Evolutionary conservation across 257 asterid species (phyloP).

Genomic region (Capsicum baccatum): DNA sequence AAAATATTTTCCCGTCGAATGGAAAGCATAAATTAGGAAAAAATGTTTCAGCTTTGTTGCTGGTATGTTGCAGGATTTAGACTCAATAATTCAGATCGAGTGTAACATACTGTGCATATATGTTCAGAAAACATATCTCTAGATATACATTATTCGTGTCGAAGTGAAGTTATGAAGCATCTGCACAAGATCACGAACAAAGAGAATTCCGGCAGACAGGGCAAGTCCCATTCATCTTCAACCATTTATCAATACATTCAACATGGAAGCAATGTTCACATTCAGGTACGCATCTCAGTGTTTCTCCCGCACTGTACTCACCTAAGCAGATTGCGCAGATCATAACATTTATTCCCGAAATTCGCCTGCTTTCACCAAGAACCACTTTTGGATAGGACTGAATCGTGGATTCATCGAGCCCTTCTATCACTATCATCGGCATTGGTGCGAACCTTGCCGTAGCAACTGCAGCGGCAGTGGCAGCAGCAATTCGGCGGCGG

Average conservation of each 20-base stretch:
- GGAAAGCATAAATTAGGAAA: not conserved
- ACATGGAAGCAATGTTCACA: slow-evolving; percentile 53
- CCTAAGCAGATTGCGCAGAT: slow-evolving; percentile 50
- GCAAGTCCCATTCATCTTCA: slow-evolving; percentile 38
- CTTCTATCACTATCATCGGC: slow-evolving; percentile 3
- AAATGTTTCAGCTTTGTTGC: not conserved
- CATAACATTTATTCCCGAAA: slow-evolving; percentile 32
- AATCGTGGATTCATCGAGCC: slow-evolving; percentile 39
- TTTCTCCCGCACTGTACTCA: slow-evolving; percentile 45
- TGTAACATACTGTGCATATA: not conserved
- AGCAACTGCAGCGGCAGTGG: not conserved
- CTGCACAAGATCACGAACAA: not conserved
- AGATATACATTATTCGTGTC: not conserved
- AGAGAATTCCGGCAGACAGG: slow-evolving; percentile 49
- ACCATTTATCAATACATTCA: slow-evolving; percentile 50
- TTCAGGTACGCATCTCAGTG: slow-evolving; percentile 43
- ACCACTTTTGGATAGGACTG: slow-evolving; percentile 35
- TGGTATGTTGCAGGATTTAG: not conserved
- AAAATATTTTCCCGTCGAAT: not conserved
- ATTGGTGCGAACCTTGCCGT: not conserved
- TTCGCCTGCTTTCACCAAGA: slow-evolving; percentile 37
- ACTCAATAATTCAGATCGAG: not conserved
- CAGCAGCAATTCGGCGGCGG: not conserved
- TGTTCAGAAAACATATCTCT: too few relatives aligned
- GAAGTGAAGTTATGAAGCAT: not conserved